phyloP scores from a whole-genome alignment of 2,329 filamentous ascomycete genomes.

The Dactylellina haptotyla region DNA sequence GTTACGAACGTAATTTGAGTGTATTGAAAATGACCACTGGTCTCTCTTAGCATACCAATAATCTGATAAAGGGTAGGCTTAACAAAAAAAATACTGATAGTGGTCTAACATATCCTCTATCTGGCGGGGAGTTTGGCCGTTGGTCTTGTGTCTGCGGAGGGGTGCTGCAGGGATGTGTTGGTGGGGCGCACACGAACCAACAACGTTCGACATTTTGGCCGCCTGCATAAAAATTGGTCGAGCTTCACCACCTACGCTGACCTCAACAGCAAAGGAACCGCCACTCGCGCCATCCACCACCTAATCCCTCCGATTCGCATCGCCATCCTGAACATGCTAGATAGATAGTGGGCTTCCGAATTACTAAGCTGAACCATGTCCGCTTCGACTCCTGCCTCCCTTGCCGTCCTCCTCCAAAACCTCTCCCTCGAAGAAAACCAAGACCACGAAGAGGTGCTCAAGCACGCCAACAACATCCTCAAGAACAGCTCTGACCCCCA shows the following conservation, averaged over 20 bases:
- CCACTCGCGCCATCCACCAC: background rate
- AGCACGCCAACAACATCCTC: conserved; percentile 71
- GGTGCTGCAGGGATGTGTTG: background rate
- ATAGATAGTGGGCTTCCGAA: background rate
- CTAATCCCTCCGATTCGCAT: background rate
- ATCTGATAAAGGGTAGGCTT: too few relatives aligned
- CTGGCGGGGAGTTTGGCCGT: background rate
- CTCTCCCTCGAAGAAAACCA: conserved; percentile 55
- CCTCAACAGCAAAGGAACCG: background rate
- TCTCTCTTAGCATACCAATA: too few relatives aligned
- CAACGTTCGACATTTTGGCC: conserved; percentile 12
- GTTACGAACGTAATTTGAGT: too few relatives aligned
- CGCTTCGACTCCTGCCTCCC: conserved; percentile 56
- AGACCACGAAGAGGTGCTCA: conserved; percentile 79
- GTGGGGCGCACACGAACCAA: conserved; percentile 18
- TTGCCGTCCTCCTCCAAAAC: conserved; percentile 56
- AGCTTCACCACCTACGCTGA: background rate
- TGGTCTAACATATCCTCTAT: too few relatives aligned
- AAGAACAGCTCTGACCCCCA: conserved; percentile 70
- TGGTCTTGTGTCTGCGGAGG: background rate
- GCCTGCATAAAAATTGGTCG: conserved; percentile 24
- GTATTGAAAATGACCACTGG: too few relatives aligned
- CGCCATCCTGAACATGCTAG: conserved; percentile 21
- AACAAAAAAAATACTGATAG: too few relatives aligned
- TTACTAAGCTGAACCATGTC: conserved; percentile 32